Conservation (phyloP, 2,329 filamentous ascomycete species). For the Juglanconis juglandina region DNA sequence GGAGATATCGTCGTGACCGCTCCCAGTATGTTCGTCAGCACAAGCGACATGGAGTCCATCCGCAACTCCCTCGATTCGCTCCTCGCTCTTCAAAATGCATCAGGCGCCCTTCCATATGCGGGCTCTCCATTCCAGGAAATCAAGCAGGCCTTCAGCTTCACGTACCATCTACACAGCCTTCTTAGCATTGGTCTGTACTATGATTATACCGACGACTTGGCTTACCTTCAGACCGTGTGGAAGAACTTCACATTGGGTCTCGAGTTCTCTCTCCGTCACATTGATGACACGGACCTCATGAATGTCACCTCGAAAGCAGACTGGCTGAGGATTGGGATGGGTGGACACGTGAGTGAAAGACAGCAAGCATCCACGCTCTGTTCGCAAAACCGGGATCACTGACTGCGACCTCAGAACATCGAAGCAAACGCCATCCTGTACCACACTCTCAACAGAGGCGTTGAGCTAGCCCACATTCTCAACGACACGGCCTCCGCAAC, state of each 20-base stretch:
- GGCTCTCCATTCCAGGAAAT: conserved; percentile 35
- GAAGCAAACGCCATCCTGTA: conserved; percentile 52
- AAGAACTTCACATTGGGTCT: conserved; percentile 44
- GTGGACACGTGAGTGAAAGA: conserved; percentile 32
- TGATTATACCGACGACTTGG: conserved; percentile 49
- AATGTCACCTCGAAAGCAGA: conserved; percentile 46
- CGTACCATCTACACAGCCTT: conserved; percentile 57
- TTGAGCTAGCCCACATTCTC: conserved; percentile 43
- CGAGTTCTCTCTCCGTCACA: conserved; percentile 32
- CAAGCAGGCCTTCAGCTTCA: conserved; percentile 37
- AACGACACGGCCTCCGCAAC: conserved; percentile 33
- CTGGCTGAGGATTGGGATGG: conserved; percentile 48
- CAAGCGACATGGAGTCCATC: conserved; percentile 49
- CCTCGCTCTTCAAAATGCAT: conserved; percentile 39
- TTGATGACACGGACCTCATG: conserved; percentile 37
- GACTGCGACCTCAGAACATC: conserved; percentile 34
- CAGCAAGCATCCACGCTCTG: background rate
- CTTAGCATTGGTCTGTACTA: conserved; percentile 57
- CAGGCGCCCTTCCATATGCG: conserved; percentile 42
- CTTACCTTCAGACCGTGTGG: conserved; percentile 46
- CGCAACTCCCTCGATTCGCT: conserved; percentile 47
- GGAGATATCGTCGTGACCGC: conserved; percentile 58
- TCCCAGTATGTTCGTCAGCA: conserved; percentile 51
- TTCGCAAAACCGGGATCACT: background rate
- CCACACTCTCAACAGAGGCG: conserved; percentile 46